Evolutionary conservation across 768 basidiomycete genomes (phyloP).

Genomic region (Psilocybe azurescens): DNA sequence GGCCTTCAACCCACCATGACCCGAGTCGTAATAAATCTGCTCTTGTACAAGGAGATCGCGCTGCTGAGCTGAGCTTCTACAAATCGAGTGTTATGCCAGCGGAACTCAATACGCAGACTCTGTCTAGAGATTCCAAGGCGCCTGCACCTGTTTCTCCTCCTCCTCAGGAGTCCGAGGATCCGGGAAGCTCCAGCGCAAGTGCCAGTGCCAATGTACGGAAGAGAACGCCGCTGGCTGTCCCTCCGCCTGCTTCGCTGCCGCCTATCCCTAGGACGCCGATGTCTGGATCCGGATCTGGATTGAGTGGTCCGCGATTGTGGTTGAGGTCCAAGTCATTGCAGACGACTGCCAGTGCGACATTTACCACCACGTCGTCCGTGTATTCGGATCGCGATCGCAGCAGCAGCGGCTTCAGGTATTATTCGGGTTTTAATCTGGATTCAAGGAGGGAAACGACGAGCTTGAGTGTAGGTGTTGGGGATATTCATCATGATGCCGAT

Average conservation of each 20-base stretch:
- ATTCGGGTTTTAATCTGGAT: background rate
- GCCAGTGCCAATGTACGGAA: background rate
- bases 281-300: background rate
- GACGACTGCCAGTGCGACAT: background rate
- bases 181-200: background rate
- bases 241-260: conserved; percentile 13
- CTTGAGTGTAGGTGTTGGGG: background rate
- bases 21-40: no score
- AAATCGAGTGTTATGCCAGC: no score
- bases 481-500: background rate
- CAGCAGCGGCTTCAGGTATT: background rate
- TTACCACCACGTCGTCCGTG: background rate
- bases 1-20: no score
- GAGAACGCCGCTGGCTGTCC: conserved; percentile 12
- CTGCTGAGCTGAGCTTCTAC: no score
- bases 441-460: background rate
- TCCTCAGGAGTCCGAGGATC: background rate
- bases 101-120: no score
- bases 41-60: no score
- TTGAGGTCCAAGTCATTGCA: no score
- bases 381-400: no score
- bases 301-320: background rate
- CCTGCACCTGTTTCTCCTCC: no score
- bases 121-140: no score
- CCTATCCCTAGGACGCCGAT: conserved; percentile 19